Evolutionary conservation across 2,329 filamentous ascomycete genomes (phyloP).

Genomic region (Sarocladium kiliense): DNA sequence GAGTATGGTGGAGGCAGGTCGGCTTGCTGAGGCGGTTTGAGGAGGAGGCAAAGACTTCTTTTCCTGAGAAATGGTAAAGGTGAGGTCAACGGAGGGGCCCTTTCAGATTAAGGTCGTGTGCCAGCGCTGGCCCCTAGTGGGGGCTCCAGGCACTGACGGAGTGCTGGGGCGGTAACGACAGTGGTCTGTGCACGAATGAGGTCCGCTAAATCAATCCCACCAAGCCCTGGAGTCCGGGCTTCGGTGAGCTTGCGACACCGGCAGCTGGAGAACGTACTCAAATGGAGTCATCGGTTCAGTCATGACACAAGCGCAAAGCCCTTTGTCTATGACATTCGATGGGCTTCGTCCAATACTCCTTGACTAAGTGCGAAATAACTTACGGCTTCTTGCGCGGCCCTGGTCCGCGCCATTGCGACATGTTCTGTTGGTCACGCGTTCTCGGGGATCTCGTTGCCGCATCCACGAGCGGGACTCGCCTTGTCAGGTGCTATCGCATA

Average conservation of each 20-base stretch:
- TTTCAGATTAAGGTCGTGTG: background rate
- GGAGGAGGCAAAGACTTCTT: background rate
- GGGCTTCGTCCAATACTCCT: background rate
- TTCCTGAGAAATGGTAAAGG: conserved; percentile 1
- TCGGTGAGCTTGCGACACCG: background rate
- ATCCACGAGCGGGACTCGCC: background rate
- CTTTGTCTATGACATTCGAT: background rate
- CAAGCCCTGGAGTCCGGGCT: background rate
- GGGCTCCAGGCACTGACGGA: background rate
- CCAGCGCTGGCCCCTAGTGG: background rate
- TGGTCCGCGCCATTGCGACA: conserved; percentile 4
- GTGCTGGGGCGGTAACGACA: background rate
- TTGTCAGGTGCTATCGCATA: background rate
- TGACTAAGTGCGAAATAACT: background rate
- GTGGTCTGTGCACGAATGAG: background rate
- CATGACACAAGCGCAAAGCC: background rate
- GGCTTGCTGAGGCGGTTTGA: background rate
- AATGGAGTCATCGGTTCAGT: background rate
- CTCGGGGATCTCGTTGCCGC: background rate
- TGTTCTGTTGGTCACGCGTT: background rate
- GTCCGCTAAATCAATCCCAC: background rate
- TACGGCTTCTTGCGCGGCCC: background rate
- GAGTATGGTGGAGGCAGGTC: background rate
- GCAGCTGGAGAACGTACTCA: too few species aligned
- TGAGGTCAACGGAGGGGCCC: conserved; percentile 9